Base-by-base conservation (phyloP, 1,284 basidiomycete genomes). In the Tausonia pullulans region DNA sequence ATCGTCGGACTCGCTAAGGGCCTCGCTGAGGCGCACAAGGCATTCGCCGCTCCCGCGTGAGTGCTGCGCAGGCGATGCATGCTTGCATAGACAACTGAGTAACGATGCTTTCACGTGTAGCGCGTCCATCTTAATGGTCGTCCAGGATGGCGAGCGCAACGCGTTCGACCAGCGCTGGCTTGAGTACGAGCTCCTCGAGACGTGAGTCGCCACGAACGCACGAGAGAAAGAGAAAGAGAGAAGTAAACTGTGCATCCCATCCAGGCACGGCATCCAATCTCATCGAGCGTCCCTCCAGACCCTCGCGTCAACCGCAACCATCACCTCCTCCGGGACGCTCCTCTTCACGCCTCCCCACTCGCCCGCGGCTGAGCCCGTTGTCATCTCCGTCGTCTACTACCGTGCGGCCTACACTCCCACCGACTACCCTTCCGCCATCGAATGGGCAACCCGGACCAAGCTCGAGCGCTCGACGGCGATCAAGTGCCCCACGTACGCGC, bases 141-240 rank as follows among this genome's bases (percentile, higher is more conserved):
- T 92, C 0, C 94, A 96, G 72, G 82, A 85, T 7, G 82, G 84
- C 41, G 96, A 98, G 75, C 81, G 94, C n/a, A 98, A 98, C 73
- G 83, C 95, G 0, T 98, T 98, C 73, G 95, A 98, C 73, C 96
- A 98, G 74, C 82, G 87, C 4, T 85, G 83, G 77, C 76, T 98
- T 13, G 91, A 98, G 75, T 95, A 91, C 69, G 85, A 89, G 68
- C 79, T 98, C 0, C 74, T 90, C 0, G 84, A 90, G 70, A 81
- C 76, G 87, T 89, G 73, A 59, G 80, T 74, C 7, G 10, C 27
- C 43, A 55, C 45, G 27, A 27, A 27, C 27, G 27, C 27, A 27
- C 27, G 27, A 27, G 27, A 27, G 27, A 27, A 27, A 27, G 27
- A 27, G 27, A 27, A 27, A 2, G 27, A 27, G 27, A 27, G 27